A percentile compares a stretch with the other conserved stretches of the same genome.
Conservation (phyloP, 2,329 filamentous ascomycete genomes). For the Aschersonia sp. region DNA sequence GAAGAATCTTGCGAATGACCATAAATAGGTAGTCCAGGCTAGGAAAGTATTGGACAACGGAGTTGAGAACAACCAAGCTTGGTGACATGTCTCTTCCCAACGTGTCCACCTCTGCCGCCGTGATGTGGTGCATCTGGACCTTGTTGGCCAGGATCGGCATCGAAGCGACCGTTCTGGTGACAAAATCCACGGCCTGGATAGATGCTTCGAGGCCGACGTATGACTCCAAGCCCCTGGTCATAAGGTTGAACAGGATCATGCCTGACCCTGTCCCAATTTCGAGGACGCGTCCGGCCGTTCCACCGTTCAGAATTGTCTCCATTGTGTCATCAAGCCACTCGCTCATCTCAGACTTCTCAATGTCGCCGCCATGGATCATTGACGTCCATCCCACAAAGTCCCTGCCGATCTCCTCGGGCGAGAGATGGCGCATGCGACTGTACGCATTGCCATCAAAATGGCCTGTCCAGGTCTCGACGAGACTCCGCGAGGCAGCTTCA, state of each 20-base stretch:
- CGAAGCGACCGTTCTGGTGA: constrained; percentile 5
- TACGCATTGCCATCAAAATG: background rate
- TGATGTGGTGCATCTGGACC: constrained; percentile 6
- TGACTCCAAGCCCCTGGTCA: constrained; percentile 2
- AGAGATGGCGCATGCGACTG: background rate
- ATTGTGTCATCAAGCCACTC: constrained; percentile 18
- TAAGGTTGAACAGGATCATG: constrained; percentile 17
- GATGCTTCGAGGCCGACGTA: constrained; percentile 16
- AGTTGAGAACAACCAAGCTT: constrained; percentile 12
- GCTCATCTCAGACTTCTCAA: constrained; percentile 14
- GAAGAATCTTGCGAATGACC: constrained; percentile 5
- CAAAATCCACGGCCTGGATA: constrained; percentile 8
- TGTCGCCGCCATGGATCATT: constrained; percentile 14
- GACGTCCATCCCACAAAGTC: constrained; percentile 18
- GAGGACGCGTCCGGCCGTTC: constrained; percentile 6
- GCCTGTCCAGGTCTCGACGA: background rate
- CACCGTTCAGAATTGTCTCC: constrained; percentile 6
- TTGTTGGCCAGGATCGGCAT: constrained; percentile 5
- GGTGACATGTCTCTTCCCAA: background rate
- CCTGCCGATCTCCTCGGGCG: constrained; percentile 4
- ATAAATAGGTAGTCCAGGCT: constrained; percentile 10
- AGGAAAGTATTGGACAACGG: constrained; percentile 15
- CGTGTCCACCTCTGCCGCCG: constrained; percentile 7
- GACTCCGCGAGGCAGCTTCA: background rate
- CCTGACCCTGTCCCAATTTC: constrained; percentile 16